Percentiles rank a stretch among this genome's conserved stretches.
These are phyloP conservation scores for Neurospora sp. DNA, from an alignment of 495 filamentous ascomycete species.

Conservation along the genomic window DNA sequence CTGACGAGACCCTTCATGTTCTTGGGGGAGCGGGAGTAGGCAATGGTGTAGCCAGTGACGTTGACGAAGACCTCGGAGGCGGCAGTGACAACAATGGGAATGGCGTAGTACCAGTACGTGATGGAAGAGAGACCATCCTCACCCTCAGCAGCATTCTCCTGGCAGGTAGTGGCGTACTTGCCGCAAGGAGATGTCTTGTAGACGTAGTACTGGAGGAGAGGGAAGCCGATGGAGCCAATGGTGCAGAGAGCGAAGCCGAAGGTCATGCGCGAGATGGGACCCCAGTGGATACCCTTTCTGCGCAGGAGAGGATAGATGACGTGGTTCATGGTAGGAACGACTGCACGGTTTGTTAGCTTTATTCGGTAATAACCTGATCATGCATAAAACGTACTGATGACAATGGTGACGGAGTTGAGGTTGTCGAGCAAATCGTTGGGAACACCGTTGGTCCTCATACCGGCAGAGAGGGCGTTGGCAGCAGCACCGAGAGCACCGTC, in stretches of 20 bases:
- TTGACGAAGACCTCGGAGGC: slow-evolving; percentile 59
- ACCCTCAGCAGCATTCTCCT: slow-evolving; percentile 21
- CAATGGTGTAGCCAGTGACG: slow-evolving; percentile 59
- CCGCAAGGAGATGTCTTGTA: slow-evolving; percentile 47
- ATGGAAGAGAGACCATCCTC: slow-evolving; percentile 34
- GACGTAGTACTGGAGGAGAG: slow-evolving; percentile 62
- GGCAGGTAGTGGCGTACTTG: slow-evolving; percentile 30
- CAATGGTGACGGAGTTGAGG: slow-evolving; percentile 61
- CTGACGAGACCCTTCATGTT: slow-evolving; percentile 59
- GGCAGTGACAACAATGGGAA: slow-evolving; percentile 40
- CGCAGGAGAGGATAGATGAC: slow-evolving; percentile 59
- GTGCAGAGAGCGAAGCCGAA: slow-evolving; percentile 59
- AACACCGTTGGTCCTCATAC: slow-evolving; percentile 50
- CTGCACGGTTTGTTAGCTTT: slow-evolving; percentile 17
- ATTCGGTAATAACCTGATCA: neutral
- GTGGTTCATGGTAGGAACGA: slow-evolving; percentile 60
- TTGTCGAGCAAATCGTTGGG: slow-evolving; percentile 68
- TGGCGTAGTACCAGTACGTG: slow-evolving; percentile 30
- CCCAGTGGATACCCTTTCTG: slow-evolving; percentile 49
- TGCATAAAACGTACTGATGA: slow-evolving; percentile 33
- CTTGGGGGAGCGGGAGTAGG: slow-evolving; percentile 56
- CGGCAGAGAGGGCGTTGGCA: slow-evolving; percentile 44
- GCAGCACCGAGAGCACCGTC: slow-evolving; percentile 35
- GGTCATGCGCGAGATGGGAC: slow-evolving; percentile 61
- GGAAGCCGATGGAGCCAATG: slow-evolving; percentile 48